A percentile compares a stretch with the other conserved stretches of the same genome.
phyloP scores from a whole-genome alignment of 1,284 basidiomycete genomes.

The Butyriboletus appendiculatus region DNA sequence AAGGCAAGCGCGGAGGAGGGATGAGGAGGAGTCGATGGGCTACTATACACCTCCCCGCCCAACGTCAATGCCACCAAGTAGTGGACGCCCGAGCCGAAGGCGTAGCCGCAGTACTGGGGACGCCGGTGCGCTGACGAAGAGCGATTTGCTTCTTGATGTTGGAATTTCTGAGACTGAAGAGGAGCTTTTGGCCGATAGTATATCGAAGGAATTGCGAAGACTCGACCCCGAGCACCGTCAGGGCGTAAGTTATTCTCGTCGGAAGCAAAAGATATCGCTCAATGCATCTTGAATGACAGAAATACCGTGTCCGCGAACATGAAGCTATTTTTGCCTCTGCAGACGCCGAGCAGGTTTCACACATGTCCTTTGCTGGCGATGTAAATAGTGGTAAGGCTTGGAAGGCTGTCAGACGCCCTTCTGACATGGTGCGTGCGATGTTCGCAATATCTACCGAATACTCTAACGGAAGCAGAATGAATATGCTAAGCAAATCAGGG shows the following conservation, averaged over 20 bases:
- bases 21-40: conserved; percentile 47
- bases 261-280: background rate
- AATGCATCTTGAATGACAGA: conserved; percentile 35
- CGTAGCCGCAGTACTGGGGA: conserved; percentile 77
- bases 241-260: conserved; percentile 43
- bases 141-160: conserved; percentile 44
- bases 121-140: conserved; percentile 45
- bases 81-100: conserved; percentile 54
- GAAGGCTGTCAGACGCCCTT: conserved; percentile 84
- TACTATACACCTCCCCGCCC: conserved; percentile 35
- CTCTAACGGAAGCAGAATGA: conserved; percentile 65
- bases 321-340: conserved; percentile 83
- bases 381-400: conserved; percentile 84
- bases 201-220: conserved; percentile 67
- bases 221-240: conserved; percentile 48
- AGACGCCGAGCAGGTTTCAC: conserved; percentile 66
- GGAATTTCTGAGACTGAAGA: conserved; percentile 44
- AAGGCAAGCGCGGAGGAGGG: conserved; percentile 57
- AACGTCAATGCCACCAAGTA: conserved; percentile 31
- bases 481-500: conserved; percentile 85
- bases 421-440: conserved; percentile 79
- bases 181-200: conserved; percentile 60
- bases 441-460: background rate
- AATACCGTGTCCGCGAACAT: conserved; percentile 68
- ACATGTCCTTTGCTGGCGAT: conserved; percentile 74